A percentile compares a stretch with the other conserved stretches of the same genome.
These are phyloP conservation scores for Sesbania bispinosa DNA, from an alignment of 306 rosid species.

Conservation along the genomic window DNA sequence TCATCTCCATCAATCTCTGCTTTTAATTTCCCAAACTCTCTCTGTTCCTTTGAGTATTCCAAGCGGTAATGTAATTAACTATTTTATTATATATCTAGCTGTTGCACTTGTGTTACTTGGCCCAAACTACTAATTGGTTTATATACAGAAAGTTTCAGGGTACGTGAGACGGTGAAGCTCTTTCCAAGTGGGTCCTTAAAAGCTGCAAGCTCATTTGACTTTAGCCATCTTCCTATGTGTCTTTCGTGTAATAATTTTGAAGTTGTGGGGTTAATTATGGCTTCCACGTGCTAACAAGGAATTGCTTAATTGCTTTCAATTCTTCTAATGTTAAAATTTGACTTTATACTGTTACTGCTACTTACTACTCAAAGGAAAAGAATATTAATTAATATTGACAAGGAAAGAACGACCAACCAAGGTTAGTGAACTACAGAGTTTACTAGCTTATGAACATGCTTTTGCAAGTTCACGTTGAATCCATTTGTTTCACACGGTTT, in stretches of 20 bases:
- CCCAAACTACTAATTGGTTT: not conserved
- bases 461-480: constrained; percentile 26
- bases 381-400: not conserved
- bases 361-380: not conserved
- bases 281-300: constrained; percentile 14
- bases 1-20: constrained; percentile 22
- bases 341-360: constrained; percentile 24
- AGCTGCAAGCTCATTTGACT: constrained; percentile 48
- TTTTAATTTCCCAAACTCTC: not conserved
- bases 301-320: constrained; percentile 24
- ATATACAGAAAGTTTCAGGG: not conserved
- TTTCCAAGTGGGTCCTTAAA: constrained; percentile 32
- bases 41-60: not conserved
- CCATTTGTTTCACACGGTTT: constrained; percentile 33
- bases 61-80: not conserved
- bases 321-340: constrained; percentile 36
- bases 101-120: not conserved
- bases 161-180: constrained; percentile 40
- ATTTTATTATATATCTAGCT: no score
- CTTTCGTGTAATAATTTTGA: not conserved
- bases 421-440: not conserved
- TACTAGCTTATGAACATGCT: not conserved
- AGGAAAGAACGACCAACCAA: not conserved
- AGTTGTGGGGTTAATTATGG: not conserved
- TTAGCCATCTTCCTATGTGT: not conserved